Conservation (phyloP, 2,329 filamentous ascomycete genomes). For the Microsporum ferrugineum region DNA sequence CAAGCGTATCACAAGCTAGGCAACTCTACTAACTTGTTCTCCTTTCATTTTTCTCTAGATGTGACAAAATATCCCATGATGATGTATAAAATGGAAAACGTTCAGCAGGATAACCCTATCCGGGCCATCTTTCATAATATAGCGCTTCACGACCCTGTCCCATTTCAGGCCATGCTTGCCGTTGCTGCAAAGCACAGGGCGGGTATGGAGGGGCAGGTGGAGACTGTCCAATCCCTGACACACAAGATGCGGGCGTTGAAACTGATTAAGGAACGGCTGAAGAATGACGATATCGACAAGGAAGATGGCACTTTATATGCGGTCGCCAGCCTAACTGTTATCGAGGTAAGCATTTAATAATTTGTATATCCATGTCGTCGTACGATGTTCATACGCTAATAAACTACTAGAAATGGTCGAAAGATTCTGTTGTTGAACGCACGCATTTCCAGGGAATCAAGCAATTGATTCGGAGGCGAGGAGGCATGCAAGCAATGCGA, state of each 20-base stretch:
- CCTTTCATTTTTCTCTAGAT: constrained; percentile 15
- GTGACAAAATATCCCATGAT: constrained; percentile 25
- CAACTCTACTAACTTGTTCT: not conserved
- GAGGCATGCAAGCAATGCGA: constrained; percentile 23
- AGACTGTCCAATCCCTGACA: constrained; percentile 24
- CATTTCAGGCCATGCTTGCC: constrained; percentile 26
- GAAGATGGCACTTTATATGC: constrained; percentile 24
- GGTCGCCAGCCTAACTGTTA: constrained; percentile 25
- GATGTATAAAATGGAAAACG: constrained; percentile 26
- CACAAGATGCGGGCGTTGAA: constrained; percentile 25
- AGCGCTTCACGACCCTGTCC: constrained; percentile 21
- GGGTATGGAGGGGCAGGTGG: constrained; percentile 22
- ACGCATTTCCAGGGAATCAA: constrained; percentile 23
- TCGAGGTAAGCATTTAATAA: constrained; percentile 19
- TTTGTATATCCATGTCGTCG: not conserved
- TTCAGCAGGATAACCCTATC: constrained; percentile 21
- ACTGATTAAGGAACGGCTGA: constrained; percentile 23
- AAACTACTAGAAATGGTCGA: constrained; percentile 25
- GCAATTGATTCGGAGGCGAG: constrained; percentile 21
- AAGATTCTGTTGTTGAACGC: constrained; percentile 22
- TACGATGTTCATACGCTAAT: constrained; percentile 2
- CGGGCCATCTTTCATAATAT: constrained; percentile 23
- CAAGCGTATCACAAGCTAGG: too few relatives aligned
- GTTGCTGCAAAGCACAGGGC: constrained; percentile 25
- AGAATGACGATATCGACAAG: constrained; percentile 17